These are phyloP conservation scores for Fusarium penzigii DNA, from an alignment of 2,329 filamentous ascomycete species.

Conservation along the genomic window DNA sequence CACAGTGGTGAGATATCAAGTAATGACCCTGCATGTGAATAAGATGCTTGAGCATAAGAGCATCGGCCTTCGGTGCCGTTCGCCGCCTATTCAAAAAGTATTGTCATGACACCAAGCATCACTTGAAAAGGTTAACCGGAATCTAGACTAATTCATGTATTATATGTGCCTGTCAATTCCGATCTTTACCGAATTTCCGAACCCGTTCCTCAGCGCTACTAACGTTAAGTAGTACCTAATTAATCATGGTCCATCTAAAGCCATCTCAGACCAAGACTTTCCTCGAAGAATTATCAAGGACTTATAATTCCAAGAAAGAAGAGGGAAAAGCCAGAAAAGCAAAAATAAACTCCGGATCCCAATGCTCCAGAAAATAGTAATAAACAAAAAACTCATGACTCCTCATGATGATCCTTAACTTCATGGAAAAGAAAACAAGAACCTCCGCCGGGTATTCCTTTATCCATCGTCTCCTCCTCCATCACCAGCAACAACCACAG, in stretches of 20 bases:
- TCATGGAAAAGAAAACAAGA: conserved; percentile 13
- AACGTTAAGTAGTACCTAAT: no score
- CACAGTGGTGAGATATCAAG: no score
- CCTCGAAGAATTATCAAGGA: no score
- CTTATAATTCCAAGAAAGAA: no score
- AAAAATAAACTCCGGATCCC: conserved; percentile 10
- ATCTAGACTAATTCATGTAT: no score
- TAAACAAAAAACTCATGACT: background rate
- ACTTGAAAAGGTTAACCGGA: no score
- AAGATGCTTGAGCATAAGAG: background rate
- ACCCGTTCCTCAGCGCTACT: no score
- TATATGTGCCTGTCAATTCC: background rate
- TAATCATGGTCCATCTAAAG: no score
- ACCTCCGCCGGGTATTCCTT: conserved; percentile 22
- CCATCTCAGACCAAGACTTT: no score
- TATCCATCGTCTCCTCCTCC: conserved; percentile 10
- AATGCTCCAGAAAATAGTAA: background rate
- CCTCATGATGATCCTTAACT: conserved; percentile 1
- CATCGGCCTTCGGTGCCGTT: background rate
- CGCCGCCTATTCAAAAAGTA: background rate
- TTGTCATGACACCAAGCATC: background rate
- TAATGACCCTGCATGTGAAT: no score
- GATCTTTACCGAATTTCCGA: background rate
- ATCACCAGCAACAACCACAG: no score
- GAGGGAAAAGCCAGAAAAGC: no score